Evolutionary conservation across 129 eudicot species (phyloP).

Genomic region (Apium graveolens): DNA sequence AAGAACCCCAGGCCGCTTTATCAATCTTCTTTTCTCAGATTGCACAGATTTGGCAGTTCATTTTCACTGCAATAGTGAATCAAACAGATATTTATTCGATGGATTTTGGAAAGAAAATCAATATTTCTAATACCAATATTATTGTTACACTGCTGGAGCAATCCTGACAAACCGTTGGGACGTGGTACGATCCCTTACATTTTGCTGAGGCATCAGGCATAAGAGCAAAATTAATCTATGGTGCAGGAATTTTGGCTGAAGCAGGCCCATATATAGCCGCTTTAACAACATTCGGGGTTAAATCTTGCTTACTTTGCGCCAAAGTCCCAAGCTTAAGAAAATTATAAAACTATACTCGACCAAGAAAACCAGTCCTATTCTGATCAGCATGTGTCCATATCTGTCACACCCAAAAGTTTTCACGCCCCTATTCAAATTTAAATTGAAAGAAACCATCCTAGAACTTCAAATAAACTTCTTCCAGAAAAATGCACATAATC

Average conservation of each 20-base stretch:
- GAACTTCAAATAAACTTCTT: no score
- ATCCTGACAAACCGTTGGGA: slow-evolving; percentile 21
- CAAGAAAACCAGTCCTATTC: slow-evolving; percentile 73
- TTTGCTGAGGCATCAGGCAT: slow-evolving; percentile 33
- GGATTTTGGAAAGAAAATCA: no score
- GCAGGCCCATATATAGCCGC: slow-evolving; percentile 83
- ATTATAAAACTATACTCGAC: slow-evolving; percentile 79
- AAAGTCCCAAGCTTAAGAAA: slow-evolving; percentile 93
- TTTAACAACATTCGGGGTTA: slow-evolving; percentile 79
- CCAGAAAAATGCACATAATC: no score
- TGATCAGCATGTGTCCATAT: slow-evolving; percentile 88
- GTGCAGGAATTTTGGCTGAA: slow-evolving; percentile 87
- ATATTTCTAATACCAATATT: slow-evolving; percentile 25
- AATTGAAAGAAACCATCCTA: not conserved
- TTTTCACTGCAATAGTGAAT: slow-evolving; percentile 47
- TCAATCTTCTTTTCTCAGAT: slow-evolving; percentile 51
- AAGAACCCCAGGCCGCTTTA: slow-evolving; percentile 49
- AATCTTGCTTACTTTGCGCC: slow-evolving; percentile 83
- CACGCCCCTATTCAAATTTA: no score
- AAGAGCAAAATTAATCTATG: slow-evolving; percentile 56
- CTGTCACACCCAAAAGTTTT: slow-evolving; percentile 22
- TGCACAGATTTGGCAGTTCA: slow-evolving; percentile 34
- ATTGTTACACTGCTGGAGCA: slow-evolving; percentile 28
- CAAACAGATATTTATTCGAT: not conserved
- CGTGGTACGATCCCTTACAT: slow-evolving; percentile 23